Base-by-base conservation (phyloP, 768 basidiomycete genomes). In the Russula compacta region DNA sequence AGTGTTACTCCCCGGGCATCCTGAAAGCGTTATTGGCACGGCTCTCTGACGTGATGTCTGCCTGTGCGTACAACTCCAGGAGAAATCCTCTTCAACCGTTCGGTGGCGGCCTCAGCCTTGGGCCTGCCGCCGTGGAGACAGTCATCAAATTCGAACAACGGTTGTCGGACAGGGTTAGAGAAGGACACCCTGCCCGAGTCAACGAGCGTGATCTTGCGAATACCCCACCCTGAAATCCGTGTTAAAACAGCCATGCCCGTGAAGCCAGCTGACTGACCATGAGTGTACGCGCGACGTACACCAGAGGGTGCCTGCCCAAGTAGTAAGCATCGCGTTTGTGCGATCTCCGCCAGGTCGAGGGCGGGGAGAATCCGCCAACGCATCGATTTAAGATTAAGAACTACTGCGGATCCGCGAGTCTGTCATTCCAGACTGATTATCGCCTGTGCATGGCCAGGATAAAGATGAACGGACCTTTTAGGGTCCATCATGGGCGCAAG, bases 401-500 rank as follows among this genome's bases (percentile, higher is more conserved):
- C 94, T 17, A 98, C 93, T 0, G 95, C 95, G 73, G 95, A 64
- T 91, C 85, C 0, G 95, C 95, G 5, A 98, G 81, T 66, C 93
- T 93, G 64, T 6, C 42, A 1, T 36, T 29, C 46, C n/a, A n/a
- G 42, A 17, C 14, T 52, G 29, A 43, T 56, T 53, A 53, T 38
- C 24, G 44, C 19, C 24, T 32, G 33, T 38, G 36, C 14, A 19
- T 32, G 0, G 2, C 8, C n/a, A 2, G 11, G n/a, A 51, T 11
- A 19, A 59, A 21, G 24, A 50, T 19, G 24, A 43, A 51, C 75
- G 48, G 58, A 89, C 91, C 84, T 79, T 5, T 79, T 75, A 0
- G 95, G 95, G 72, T 98, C 94, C 94, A 98, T 97, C 85, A 94
- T 89, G 0, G 94, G 89, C 10, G 89, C 93, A 17, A 99, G 73